A percentile compares a stretch with the other conserved stretches of the same genome.
These are phyloP conservation scores for Ilex paraguariensis DNA, from an alignment of 305 asterid species.

Conservation along the genomic window DNA sequence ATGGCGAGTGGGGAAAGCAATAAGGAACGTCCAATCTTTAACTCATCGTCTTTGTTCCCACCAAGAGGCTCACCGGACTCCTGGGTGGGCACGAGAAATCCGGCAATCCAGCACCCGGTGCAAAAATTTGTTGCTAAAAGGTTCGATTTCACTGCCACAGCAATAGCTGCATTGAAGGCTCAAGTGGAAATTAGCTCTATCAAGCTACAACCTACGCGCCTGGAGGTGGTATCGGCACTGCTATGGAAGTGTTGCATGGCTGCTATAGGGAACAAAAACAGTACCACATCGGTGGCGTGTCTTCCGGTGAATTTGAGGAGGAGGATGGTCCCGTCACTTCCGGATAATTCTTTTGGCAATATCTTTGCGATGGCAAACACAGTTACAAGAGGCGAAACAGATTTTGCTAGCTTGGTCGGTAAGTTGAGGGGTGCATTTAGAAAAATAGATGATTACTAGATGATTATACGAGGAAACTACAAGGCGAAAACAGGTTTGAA, in stretches of 20 bases:
- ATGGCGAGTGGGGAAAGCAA: constrained; percentile 8
- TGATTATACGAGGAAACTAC: constrained; percentile 16
- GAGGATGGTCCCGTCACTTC: constrained; percentile 9
- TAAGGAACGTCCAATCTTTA: constrained; percentile 17
- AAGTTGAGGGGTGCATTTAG: constrained; percentile 31
- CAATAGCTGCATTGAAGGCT: constrained; percentile 13
- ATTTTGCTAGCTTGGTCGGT: constrained; percentile 25
- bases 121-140: constrained; percentile 18
- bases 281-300: constrained; percentile 15
- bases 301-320: constrained; percentile 35
- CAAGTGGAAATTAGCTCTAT: constrained; percentile 4
- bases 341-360: constrained; percentile 38
- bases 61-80: constrained; percentile 20
- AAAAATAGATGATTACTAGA: constrained; percentile 23
- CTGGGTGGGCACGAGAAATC: no score
- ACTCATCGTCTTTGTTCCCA: constrained; percentile 29
- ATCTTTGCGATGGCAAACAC: constrained; percentile 28
- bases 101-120: constrained; percentile 10
- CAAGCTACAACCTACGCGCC: constrained; percentile 20
- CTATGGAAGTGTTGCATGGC: constrained; percentile 31
- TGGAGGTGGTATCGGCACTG: constrained; percentile 32
- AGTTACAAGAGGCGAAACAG: constrained; percentile 6
- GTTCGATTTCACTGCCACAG: constrained; percentile 26
- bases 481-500: constrained; percentile 27
- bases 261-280: constrained; percentile 2